These are phyloP conservation scores for Talaromyces wortmannii DNA, from an alignment of 495 filamentous ascomycete genomes.

Conservation along the genomic window DNA sequence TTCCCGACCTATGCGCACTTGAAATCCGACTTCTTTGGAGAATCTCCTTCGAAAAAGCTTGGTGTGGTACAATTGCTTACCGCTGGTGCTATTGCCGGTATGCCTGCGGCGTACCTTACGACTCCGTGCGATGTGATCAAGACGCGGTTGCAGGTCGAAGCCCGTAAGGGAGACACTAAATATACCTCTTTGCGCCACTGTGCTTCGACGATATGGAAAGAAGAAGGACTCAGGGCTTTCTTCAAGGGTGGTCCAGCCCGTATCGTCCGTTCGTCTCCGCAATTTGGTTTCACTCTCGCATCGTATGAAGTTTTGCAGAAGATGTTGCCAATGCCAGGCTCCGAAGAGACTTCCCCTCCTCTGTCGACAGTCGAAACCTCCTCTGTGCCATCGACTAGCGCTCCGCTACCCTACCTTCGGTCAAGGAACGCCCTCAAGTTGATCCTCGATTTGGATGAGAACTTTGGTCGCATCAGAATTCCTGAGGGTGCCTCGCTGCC, in stretches of 20 bases:
- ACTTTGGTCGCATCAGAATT: slow-evolving; percentile 67
- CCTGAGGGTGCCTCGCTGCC: slow-evolving; percentile 44
- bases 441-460: slow-evolving; percentile 86
- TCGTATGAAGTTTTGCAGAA: slow-evolving; percentile 89
- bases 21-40: slow-evolving; percentile 90
- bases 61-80: slow-evolving; percentile 89
- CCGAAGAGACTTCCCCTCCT: slow-evolving; percentile 37
- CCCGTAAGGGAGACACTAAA: slow-evolving; percentile 81
- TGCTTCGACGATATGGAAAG: slow-evolving; percentile 71
- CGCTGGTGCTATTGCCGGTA: slow-evolving; percentile 93
- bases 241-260: slow-evolving; percentile 97
- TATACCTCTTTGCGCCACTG: slow-evolving; percentile 88
- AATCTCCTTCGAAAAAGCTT: slow-evolving; percentile 81
- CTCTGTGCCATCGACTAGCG: slow-evolving; percentile 44
- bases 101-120: slow-evolving; percentile 96
- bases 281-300: slow-evolving; percentile 96
- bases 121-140: slow-evolving; percentile 99
- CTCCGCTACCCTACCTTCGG: slow-evolving; percentile 72
- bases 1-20: slow-evolving; percentile 95
- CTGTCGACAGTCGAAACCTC: slow-evolving; percentile 33
- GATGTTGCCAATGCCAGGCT: slow-evolving; percentile 71
- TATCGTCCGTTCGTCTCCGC: slow-evolving; percentile 87
- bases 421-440: slow-evolving; percentile 95
- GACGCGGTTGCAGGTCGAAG: slow-evolving; percentile 94
- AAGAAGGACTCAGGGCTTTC: slow-evolving; percentile 93